Conservation (phyloP, 2,329 filamentous ascomycete genomes). For the Xylaria sp. region DNA sequence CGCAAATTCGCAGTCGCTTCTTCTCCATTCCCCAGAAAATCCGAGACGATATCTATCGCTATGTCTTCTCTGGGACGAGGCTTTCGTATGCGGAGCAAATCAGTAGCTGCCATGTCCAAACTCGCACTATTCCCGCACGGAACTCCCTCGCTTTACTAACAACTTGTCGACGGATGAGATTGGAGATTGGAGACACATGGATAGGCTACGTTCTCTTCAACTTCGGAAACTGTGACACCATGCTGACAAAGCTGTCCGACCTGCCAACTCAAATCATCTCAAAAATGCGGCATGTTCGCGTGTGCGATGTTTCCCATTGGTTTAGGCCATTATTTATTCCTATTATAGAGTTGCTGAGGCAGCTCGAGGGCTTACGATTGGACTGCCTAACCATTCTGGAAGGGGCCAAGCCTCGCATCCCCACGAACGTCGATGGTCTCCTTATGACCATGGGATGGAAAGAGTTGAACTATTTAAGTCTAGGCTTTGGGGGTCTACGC, state of each 20-base stretch:
- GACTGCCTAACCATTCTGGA: neutral
- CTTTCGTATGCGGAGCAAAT: no score
- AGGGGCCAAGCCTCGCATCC: fast-evolving
- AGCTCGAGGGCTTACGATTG: neutral
- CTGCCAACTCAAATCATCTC: neutral
- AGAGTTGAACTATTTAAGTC: neutral
- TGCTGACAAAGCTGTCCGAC: neutral
- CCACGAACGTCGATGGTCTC: neutral
- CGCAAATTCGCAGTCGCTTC: neutral
- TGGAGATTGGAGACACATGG: neutral
- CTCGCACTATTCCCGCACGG: neutral
- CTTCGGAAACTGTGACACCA: neutral
- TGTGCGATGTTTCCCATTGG: no score
- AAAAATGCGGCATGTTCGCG: neutral
- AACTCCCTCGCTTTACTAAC: neutral
- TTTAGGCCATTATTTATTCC: no score
- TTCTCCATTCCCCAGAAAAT: neutral
- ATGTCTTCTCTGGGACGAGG: neutral
- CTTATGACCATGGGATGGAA: neutral
- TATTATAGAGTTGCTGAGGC: no score
- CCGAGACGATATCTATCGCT: neutral
- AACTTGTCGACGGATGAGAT: neutral
- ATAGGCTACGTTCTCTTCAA: neutral
- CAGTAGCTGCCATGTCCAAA: no score
- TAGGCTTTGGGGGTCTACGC: no score